phyloP scores from a whole-genome alignment of 345 rosid genomes.

The Populus ilicifolia region DNA sequence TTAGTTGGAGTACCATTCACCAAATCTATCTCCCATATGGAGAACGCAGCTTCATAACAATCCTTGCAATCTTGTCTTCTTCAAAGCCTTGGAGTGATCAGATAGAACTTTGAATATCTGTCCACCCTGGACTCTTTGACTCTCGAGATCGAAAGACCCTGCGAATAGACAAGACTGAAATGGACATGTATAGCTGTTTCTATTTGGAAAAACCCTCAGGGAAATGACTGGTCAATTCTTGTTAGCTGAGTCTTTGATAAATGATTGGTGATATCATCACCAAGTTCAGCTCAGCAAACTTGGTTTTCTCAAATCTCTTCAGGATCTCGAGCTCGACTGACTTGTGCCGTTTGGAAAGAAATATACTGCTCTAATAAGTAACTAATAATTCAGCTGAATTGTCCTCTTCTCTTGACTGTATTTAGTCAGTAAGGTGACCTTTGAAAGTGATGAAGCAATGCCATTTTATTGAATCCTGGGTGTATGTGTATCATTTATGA shows the following conservation, averaged over 20 bases:
- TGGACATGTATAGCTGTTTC: background rate
- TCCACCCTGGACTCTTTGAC: background rate
- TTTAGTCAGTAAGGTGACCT: background rate
- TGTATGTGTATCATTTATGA: background rate
- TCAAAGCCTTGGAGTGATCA: background rate
- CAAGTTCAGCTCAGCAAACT: background rate
- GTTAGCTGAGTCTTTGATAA: background rate
- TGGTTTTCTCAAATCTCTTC: background rate
- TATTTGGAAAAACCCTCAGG: no score
- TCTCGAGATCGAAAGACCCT: background rate
- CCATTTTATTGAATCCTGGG: background rate
- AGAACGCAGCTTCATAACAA: background rate
- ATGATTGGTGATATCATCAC: background rate
- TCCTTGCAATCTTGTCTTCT: background rate
- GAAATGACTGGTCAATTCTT: slow-evolving; percentile 8
- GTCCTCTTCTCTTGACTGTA: background rate
- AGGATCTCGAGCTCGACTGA: background rate
- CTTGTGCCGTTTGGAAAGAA: background rate
- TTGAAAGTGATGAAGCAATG: background rate
- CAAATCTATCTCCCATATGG: background rate
- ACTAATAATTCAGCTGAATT: background rate
- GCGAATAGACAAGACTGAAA: slow-evolving; percentile 5
- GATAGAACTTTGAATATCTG: background rate
- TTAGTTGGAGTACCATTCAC: slow-evolving; percentile 6
- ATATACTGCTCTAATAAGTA: background rate